These are phyloP conservation scores for Corymbia citriodora DNA, from an alignment of 441 rosid genomes.

Conservation along the genomic window DNA sequence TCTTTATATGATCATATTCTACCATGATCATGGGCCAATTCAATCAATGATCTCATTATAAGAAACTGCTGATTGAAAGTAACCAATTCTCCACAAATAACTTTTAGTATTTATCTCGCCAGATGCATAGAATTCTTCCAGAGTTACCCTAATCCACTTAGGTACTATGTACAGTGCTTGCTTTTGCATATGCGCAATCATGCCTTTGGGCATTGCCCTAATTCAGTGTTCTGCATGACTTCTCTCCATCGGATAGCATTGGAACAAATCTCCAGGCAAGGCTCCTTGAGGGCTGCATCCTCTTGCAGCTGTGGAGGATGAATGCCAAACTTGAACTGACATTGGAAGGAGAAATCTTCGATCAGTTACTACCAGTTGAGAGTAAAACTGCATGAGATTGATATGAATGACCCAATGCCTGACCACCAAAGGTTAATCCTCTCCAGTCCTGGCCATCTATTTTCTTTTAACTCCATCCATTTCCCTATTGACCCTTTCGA, in stretches of 20 bases:
- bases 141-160: background rate
- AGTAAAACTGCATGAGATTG: background rate
- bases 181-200: background rate
- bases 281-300: constrained; percentile 47
- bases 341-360: background rate
- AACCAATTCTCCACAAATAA: background rate
- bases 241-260: constrained; percentile 38
- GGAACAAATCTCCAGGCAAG: constrained; percentile 61
- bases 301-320: constrained; percentile 52
- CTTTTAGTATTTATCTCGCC: background rate
- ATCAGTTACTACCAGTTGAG: background rate
- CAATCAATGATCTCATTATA: background rate
- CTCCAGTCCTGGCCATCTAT: background rate
- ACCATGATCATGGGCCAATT: background rate
- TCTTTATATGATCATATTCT: background rate
- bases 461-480: background rate
- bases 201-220: constrained; percentile 54
- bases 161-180: background rate
- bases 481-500: background rate
- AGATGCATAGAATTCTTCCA: background rate
- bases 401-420: background rate
- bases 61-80: background rate
- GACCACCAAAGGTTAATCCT: background rate
- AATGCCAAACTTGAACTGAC: constrained; percentile 84
- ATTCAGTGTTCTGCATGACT: background rate